Evolutionary conservation across 306 rosid species (phyloP).

Genomic region (Fagus sylvatica): DNA sequence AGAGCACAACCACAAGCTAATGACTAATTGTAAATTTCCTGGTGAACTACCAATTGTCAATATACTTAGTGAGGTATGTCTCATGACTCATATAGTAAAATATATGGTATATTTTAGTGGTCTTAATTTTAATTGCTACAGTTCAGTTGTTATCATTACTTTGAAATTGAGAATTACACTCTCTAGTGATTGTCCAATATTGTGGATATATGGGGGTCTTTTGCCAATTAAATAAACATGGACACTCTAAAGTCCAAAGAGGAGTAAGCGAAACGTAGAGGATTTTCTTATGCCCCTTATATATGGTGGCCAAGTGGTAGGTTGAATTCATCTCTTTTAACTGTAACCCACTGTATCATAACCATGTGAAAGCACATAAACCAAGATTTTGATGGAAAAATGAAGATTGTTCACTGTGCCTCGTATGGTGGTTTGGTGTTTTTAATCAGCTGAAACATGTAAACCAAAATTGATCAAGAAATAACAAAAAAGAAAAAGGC

Average conservation of each 20-base stretch:
- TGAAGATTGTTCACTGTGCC: neutral
- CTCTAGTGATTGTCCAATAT: neutral
- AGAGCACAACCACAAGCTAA: slow-evolving; percentile 27
- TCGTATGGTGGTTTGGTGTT: neutral
- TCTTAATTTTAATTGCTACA: neutral
- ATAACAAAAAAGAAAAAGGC: no score
- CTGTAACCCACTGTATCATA: neutral
- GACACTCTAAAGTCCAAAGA: neutral
- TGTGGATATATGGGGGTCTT: neutral
- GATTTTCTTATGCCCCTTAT: neutral
- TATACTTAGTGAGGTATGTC: slow-evolving; percentile 25
- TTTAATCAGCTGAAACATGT: no score
- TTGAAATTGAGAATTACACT: neutral
- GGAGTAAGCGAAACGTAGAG: neutral
- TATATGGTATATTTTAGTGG: neutral
- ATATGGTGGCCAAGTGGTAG: neutral
- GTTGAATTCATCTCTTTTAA: neutral
- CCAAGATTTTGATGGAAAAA: neutral
- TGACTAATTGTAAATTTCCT: slow-evolving; percentile 11
- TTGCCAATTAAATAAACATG: neutral
- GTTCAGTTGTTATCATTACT: neutral
- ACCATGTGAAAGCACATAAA: neutral
- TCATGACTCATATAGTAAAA: neutral
- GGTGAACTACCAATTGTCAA: slow-evolving; percentile 24
- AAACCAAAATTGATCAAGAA: no score